Evolutionary conservation across 805 yeast genomes (phyloP).

Genomic region (Schizosaccharomyces osmophilus): DNA sequence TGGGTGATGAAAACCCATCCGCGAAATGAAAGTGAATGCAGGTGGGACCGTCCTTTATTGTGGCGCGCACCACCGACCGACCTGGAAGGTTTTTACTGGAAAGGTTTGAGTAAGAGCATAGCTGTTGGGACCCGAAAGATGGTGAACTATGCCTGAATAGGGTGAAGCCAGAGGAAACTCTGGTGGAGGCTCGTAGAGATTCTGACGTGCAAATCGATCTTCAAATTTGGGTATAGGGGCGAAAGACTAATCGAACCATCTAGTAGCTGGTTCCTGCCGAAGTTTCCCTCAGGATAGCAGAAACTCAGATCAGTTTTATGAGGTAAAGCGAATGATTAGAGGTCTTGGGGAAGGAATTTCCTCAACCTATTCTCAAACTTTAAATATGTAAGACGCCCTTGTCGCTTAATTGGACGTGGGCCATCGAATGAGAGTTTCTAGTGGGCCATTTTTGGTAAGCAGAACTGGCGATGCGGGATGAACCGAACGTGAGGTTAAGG

Average conservation of each 20-base stretch:
- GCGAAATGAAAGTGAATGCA: slow-evolving; percentile 20
- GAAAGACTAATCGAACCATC: slow-evolving; percentile 22
- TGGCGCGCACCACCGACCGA: slow-evolving; percentile 18
- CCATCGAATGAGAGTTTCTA: slow-evolving; percentile 21
- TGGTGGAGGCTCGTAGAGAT: slow-evolving; percentile 24
- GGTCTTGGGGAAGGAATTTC: slow-evolving; percentile 19
- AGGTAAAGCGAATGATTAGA: slow-evolving; percentile 21
- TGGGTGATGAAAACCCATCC: slow-evolving; percentile 20
- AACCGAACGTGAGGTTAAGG: slow-evolving; percentile 20
- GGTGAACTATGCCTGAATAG: slow-evolving; percentile 23
- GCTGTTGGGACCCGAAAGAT: slow-evolving; percentile 24
- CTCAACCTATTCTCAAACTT: slow-evolving; percentile 21
- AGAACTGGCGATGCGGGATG: slow-evolving; percentile 25
- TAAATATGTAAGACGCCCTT: slow-evolving; percentile 21
- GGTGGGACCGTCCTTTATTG: slow-evolving; percentile 13
- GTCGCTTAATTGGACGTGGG: slow-evolving; percentile 21
- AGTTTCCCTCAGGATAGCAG: slow-evolving; percentile 22
- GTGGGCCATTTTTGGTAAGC: slow-evolving; percentile 25
- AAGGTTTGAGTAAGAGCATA: slow-evolving; percentile 22
- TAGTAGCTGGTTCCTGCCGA: slow-evolving; percentile 22
- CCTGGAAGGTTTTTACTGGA: slow-evolving; percentile 17
- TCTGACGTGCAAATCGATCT: slow-evolving; percentile 24
- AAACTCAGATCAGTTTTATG: slow-evolving; percentile 21
- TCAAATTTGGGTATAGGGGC: slow-evolving; percentile 23
- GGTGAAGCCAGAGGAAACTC: slow-evolving; percentile 24